Percentiles rank a stretch among this genome's conserved stretches.
Evolutionary conservation across 2,329 filamentous ascomycete genomes (phyloP).

Genomic region (Epichloe sibirici): DNA sequence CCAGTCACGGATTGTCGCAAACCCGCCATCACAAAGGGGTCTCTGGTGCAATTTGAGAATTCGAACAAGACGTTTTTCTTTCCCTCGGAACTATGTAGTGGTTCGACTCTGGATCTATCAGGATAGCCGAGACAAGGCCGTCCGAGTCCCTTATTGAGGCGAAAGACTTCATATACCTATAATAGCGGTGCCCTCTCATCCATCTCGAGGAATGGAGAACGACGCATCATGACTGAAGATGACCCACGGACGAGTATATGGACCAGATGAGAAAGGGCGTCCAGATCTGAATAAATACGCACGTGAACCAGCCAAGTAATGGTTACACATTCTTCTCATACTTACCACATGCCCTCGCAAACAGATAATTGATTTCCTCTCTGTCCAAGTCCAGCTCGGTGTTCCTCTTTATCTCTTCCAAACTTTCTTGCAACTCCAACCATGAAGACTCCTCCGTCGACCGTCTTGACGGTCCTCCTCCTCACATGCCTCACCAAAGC

Average conservation of each 20-base stretch:
- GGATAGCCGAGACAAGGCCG: neutral
- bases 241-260: too few relatives aligned
- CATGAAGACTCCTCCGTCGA: constrained; percentile 29
- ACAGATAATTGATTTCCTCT: too few relatives aligned
- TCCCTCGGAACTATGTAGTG: neutral
- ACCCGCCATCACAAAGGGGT: neutral
- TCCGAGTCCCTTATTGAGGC: neutral
- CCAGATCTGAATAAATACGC: neutral
- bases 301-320: neutral
- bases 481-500: constrained; percentile 19
- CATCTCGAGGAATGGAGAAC: neutral
- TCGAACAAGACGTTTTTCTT: neutral
- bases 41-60: neutral
- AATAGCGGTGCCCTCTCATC: neutral
- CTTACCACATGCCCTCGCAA: too few relatives aligned
- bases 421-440: constrained; percentile 10
- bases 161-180: neutral
- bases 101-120: neutral
- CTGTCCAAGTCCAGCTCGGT: neutral
- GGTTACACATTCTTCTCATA: too few relatives aligned
- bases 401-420: neutral
- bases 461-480: constrained; percentile 17
- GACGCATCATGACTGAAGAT: neutral
- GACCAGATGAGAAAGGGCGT: neutral
- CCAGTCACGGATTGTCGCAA: neutral